These are phyloP conservation scores for Tetrahymena elliotti DNA, from an alignment of 73 alveolate genomes.

Conservation along the genomic window DNA sequence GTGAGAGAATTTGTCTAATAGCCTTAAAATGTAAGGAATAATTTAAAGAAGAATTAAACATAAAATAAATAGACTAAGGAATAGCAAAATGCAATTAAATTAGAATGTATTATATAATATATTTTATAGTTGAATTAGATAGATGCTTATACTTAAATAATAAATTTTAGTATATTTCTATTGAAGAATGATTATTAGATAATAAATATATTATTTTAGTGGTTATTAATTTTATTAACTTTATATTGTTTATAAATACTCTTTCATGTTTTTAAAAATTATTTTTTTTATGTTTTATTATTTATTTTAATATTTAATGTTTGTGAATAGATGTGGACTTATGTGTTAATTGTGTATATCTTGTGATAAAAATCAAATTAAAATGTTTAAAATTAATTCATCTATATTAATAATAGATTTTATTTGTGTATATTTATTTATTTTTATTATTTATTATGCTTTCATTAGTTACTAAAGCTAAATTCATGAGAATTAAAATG, in stretches of 20 bases:
- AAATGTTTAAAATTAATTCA: no score
- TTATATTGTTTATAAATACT: not conserved
- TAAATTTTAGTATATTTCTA: no score
- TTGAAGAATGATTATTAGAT: no score
- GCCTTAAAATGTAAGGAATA: not conserved
- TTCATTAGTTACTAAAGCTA: not conserved
- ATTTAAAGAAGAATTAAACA: not conserved
- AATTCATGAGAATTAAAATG: not conserved
- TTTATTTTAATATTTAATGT: no score
- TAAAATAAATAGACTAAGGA: not conserved
- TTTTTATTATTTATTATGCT: not conserved
- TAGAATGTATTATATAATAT: not conserved
- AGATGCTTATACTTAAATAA: not conserved
- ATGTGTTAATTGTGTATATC: no score
- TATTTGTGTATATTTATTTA: not conserved
- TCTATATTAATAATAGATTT: not conserved
- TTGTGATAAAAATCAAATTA: no score
- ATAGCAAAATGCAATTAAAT: not conserved
- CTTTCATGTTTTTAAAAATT: not conserved
- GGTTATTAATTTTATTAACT: no score
- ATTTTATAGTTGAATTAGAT: not conserved
- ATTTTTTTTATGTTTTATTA: no score
- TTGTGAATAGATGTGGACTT: no score
- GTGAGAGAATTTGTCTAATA: no score
- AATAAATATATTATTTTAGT: not conserved